phyloP scores from a whole-genome alignment of 345 rosid species.

The Physaria fendleri region DNA sequence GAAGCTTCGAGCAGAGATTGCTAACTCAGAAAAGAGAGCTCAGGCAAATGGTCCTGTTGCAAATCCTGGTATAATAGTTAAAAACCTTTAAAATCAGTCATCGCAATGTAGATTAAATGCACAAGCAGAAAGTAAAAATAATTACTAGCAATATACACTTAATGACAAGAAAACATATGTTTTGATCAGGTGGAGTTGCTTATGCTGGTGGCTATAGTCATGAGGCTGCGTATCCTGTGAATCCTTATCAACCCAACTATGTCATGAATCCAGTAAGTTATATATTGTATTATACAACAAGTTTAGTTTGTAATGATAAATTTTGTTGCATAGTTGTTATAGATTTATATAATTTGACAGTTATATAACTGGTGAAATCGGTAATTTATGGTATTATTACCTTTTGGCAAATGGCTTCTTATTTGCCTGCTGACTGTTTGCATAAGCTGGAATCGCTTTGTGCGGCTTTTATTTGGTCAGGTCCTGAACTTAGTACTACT shows the following conservation, averaged over 20 bases:
- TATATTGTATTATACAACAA: no score
- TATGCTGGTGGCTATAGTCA: conserved; percentile 55
- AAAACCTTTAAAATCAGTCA: neutral
- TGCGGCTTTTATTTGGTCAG: no score
- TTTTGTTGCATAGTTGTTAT: no score
- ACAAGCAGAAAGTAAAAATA: neutral
- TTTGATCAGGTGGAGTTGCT: conserved; percentile 40
- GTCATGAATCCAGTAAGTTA: conserved; percentile 78
- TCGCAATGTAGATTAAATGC: neutral
- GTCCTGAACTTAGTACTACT: no score
- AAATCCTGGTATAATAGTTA: conserved; percentile 38
- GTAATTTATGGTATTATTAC: no score
- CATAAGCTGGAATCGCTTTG: no score
- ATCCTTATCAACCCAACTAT: conserved; percentile 61
- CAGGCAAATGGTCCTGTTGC: conserved; percentile 46
- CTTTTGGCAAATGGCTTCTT: no score
- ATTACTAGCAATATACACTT: neutral
- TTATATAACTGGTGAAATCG: no score
- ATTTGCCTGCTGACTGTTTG: no score
- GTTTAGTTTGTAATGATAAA: no score
- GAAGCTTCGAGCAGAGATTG: conserved; percentile 91
- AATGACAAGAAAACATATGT: no score
- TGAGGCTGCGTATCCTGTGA: conserved; percentile 60
- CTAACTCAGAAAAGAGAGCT: conserved; percentile 76
- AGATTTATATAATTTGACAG: no score